Base-by-base conservation (phyloP, 1,139 yeast species). In the Protomyces gravidus region DNA sequence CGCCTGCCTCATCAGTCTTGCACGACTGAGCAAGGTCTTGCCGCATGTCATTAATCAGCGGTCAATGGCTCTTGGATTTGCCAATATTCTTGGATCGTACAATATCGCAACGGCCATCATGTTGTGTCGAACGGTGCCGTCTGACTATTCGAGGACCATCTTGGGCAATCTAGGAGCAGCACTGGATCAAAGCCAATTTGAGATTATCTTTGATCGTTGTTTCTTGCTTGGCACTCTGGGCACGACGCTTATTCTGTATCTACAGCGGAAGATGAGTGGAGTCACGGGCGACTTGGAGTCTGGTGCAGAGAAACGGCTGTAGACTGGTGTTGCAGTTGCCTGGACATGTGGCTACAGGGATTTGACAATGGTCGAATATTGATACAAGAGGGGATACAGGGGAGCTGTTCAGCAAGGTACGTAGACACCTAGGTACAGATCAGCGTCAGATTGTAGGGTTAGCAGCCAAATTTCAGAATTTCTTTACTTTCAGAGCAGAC, bases 41-140 rank as follows among this genome's bases (percentile, higher is more conserved):
- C 71, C 73, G 13, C 64, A 65, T 23, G 58, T 61, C 23, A 50
- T 51, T 45, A 62, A 59, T 60, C 59, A 63, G 19, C 62, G 60
- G 45, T 59, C 62, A 39, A 53, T 65, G 3, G 75, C 76, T 50
- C 72, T 88, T 33, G 70, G 86, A 2, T 78, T 86, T 3, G 80
- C 87, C 9, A 86, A 89, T 71, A 73, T 89, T 11, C 73, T 85
- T 19, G 96, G 96, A 0, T 78, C 87, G 2, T 89, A 89, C 68
- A 84, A 86, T 1, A 77, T 89, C 32, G 85, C 96, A 0, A 87
- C 96, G 0, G 84, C 92, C 1, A 74, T 89, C 27, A 76, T 89
- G 66, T 78, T 89, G 59, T 78, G 95, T 61, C 81, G 92, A 27
- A 86, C 85, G 67, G 71, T 89, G 59, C 92, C 96, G 0, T 71